Evolutionary conservation across 495 filamentous ascomycete genomes (phyloP).

Genomic region (Lasiosphaeris hirsuta): DNA sequence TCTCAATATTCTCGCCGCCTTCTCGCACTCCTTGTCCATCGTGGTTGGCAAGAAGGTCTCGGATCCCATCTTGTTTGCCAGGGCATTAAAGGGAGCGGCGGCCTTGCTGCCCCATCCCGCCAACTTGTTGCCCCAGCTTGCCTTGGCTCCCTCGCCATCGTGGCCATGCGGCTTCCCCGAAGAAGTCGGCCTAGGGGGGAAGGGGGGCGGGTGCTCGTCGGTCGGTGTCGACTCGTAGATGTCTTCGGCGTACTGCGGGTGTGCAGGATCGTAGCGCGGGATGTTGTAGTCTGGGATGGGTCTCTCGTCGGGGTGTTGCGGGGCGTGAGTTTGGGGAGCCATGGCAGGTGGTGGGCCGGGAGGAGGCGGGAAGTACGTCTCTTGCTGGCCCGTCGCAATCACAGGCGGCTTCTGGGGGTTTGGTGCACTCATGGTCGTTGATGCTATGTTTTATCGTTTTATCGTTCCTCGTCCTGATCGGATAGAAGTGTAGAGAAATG

Average conservation of each 20-base stretch:
- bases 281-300: conserved; percentile 30
- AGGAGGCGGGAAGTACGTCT: conserved; percentile 23
- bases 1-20: conserved; percentile 75
- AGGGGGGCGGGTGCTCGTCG: conserved; percentile 22
- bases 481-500: neutral
- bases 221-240: conserved; percentile 29
- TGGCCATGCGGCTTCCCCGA: conserved; percentile 8
- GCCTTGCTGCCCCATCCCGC: conserved; percentile 31
- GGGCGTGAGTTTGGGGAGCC: neutral
- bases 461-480: neutral
- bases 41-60: conserved; percentile 77
- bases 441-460: too few species aligned
- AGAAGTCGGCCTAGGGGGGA: conserved; percentile 5
- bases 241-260: conserved; percentile 22
- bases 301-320: conserved; percentile 25
- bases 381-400: conserved; percentile 11
- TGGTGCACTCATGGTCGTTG: conserved; percentile 17
- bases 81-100: conserved; percentile 62
- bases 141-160: conserved; percentile 18
- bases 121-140: conserved; percentile 25
- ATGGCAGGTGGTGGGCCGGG: conserved; percentile 19
- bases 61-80: conserved; percentile 56
- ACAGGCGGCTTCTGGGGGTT: conserved; percentile 17
- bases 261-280: conserved; percentile 24
- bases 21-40: conserved; percentile 80